A percentile compares a stretch with the other conserved stretches of the same genome.
phyloP scores from a whole-genome alignment of 164 flowering plant genomes.

The Vitis amurensis region DNA sequence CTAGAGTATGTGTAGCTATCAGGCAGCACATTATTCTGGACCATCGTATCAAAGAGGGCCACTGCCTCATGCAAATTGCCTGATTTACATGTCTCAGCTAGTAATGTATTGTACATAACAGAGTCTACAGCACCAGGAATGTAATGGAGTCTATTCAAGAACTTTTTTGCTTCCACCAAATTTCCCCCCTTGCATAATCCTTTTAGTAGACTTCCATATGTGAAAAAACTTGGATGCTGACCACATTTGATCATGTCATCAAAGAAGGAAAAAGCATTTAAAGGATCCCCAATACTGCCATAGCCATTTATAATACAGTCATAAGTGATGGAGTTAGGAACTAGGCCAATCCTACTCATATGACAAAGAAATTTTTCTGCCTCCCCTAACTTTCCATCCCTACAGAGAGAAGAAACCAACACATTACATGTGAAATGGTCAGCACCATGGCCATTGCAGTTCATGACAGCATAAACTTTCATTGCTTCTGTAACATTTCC shows the following conservation, averaged over 20 bases:
- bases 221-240: constrained; percentile 51
- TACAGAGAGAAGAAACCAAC: constrained; percentile 61
- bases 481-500: constrained; percentile 52
- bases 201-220: constrained; percentile 68
- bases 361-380: constrained; percentile 67
- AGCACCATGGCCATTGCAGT: constrained; percentile 33
- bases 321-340: constrained; percentile 52
- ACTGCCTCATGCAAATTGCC: constrained; percentile 55
- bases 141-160: constrained; percentile 39
- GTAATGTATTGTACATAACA: constrained; percentile 53
- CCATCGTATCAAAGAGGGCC: constrained; percentile 55
- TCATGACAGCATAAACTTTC: constrained; percentile 48
- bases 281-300: constrained; percentile 52
- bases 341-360: constrained; percentile 48
- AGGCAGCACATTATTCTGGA: constrained; percentile 46
- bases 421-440: constrained; percentile 53
- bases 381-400: constrained; percentile 44
- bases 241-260: constrained; percentile 65
- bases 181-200: constrained; percentile 65
- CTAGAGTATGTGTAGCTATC: constrained; percentile 59
- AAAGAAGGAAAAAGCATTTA: constrained; percentile 58
- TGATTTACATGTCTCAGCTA: constrained; percentile 47
- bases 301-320: constrained; percentile 66
- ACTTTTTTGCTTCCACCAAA: constrained; percentile 43
- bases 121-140: constrained; percentile 57